Evolutionary conservation across 805 yeast species (phyloP), one percentile per base, ranked within the genome.

Genomic region (Kluyveromyces wickerhamii): DNA sequence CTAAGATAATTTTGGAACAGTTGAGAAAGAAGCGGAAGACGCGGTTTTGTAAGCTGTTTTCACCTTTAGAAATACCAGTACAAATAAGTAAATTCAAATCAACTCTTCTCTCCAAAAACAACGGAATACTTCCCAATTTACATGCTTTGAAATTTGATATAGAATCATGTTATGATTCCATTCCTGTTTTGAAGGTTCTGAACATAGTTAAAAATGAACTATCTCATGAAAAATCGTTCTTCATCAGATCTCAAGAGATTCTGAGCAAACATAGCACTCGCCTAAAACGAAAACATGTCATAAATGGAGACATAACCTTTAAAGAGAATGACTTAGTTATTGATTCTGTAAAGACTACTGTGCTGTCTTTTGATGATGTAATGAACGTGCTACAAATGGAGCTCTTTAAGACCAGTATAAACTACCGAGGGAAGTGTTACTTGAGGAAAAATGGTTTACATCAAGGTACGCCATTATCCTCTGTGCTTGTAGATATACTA

Each of bases 381-480:
- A 7, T 74, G 2, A 54, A 58, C 0, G 52, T 74, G 8, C 60
- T 79, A 0, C 53, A 59, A 13, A 53, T 58, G n/a, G 87, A 83
- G 38, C 52, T 86, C 10, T 57, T 59, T n/a, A 58, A 66, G 9
- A 67, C 83, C 0, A 59, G 67, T 0, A 57, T 79, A 0, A 54
- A 55, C 18, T 53, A 70, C 2, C 60, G 61, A 4, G 48, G 54
- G 1, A 41, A 46, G 6, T 55, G 62, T 3, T 71, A 65, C 47
- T 49, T 53, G n/a, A 61, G 94, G 38, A 71, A 60, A 27, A 54
- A 61, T 7, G 97, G 97, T 0, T 66, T 89, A 0, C 87, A 79
- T 35, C 97, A 88, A 59, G 97, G 97, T 0, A 72, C 85, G 6
- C 76, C 79, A 1, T 54, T 87, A 4, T 89, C 95, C 37, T 71